These are phyloP conservation scores for Cudoniella acicularis DNA, from an alignment of 495 filamentous ascomycete genomes.

Conservation along the genomic window DNA sequence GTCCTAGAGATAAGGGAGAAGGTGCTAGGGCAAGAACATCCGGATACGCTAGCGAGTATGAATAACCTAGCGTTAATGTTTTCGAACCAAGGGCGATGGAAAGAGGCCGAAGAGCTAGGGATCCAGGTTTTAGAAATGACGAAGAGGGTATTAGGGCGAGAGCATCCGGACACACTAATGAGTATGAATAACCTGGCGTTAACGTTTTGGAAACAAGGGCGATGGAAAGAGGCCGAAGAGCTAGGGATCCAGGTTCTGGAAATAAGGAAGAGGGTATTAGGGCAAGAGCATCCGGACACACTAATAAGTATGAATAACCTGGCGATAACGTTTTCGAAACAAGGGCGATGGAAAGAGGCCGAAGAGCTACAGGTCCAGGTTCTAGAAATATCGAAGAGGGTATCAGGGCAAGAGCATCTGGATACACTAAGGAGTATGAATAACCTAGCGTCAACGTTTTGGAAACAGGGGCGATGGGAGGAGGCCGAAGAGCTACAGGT, in stretches of 20 bases:
- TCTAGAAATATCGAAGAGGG: constrained; percentile 6
- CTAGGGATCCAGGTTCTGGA: background rate
- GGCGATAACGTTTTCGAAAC: background rate
- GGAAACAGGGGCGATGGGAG: constrained; percentile 23
- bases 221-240: background rate
- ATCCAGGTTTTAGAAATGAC: background rate
- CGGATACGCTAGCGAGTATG: background rate
- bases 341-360: constrained; percentile 23
- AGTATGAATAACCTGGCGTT: background rate
- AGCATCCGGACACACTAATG: background rate
- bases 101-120: background rate
- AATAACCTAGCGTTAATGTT: background rate
- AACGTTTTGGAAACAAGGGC: background rate
- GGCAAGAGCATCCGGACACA: background rate
- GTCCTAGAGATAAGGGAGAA: background rate
- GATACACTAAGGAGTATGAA: constrained; percentile 30
- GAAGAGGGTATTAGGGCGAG: background rate
- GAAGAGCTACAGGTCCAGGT: constrained; percentile 1
- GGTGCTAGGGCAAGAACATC: background rate
- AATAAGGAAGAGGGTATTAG: background rate
- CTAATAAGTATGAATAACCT: background rate
- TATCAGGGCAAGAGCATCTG: constrained; percentile 29
- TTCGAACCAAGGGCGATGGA: background rate
- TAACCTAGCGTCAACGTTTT: constrained; percentile 28
- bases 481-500: constrained; percentile 28